Conservation (phyloP, 1,284 basidiomycete genomes). For the Naganishia albida region DNA sequence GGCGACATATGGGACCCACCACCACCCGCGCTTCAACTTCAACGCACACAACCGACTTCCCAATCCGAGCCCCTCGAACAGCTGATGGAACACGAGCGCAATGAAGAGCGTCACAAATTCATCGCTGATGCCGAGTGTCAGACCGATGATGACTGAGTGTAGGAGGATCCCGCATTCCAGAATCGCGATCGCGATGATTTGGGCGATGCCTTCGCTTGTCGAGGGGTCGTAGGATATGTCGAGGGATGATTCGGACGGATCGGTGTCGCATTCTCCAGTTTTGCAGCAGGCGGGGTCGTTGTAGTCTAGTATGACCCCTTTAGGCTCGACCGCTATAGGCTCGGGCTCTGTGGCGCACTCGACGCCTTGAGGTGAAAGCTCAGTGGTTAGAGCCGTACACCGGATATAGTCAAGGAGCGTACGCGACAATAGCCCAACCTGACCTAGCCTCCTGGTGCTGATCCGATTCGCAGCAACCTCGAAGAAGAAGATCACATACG, state of each 20-base stretch:
- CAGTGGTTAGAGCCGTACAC: slow-evolving; percentile 59
- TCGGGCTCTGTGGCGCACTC: slow-evolving; percentile 35
- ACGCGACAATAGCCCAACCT: slow-evolving; percentile 42
- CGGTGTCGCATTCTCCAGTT: slow-evolving; percentile 37
- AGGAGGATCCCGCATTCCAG: slow-evolving; percentile 58
- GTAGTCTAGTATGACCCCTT: slow-evolving; percentile 15
- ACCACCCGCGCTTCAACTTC: slow-evolving; percentile 62
- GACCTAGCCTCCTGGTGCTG: slow-evolving; percentile 48
- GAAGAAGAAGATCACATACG: slow-evolving; percentile 79
- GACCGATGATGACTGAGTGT: slow-evolving; percentile 64
- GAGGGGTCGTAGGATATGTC: slow-evolving; percentile 31
- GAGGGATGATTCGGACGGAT: slow-evolving; percentile 42
- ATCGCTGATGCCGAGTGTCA: slow-evolving; percentile 54
- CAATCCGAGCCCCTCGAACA: slow-evolving; percentile 86
- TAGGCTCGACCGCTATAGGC: too few species aligned
- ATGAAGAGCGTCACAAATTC: slow-evolving; percentile 56
- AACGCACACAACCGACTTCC: slow-evolving; percentile 80
- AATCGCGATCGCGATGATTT: slow-evolving; percentile 56
- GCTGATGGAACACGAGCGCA: slow-evolving; percentile 59
- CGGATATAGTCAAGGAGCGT: slow-evolving; percentile 64
- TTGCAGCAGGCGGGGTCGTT: slow-evolving; percentile 34
- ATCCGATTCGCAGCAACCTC: slow-evolving; percentile 78
- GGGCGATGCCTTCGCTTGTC: slow-evolving; percentile 39
- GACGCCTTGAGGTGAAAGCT: slow-evolving; percentile 37
- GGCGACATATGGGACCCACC: slow-evolving; percentile 65